These are phyloP conservation scores for Yarrowia osloensis DNA, from an alignment of 805 yeast species.

Conservation along the genomic window DNA sequence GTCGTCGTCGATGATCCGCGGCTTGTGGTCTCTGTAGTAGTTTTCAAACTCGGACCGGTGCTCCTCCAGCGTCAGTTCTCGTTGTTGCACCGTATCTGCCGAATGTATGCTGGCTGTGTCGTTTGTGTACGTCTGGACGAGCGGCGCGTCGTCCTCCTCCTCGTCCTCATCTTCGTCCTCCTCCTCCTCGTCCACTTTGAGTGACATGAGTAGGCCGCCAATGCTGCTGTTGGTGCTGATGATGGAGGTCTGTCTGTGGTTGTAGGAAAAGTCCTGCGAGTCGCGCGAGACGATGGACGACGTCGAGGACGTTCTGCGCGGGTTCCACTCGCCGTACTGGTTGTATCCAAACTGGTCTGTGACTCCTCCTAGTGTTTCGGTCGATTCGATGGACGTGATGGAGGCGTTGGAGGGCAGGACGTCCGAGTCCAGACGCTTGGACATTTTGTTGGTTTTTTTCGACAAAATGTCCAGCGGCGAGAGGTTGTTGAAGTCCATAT, in stretches of 20 bases:
- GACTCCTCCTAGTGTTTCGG: conserved; percentile 8
- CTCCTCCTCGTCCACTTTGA: conserved; percentile 28
- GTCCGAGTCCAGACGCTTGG: conserved; percentile 32
- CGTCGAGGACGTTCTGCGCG: conserved; percentile 4
- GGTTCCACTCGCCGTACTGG: conserved; percentile 29
- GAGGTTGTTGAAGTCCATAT: conserved; percentile 33
- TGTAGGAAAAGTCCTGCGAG: conserved; percentile 21
- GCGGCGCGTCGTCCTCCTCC: neutral
- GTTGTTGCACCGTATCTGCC: conserved; percentile 19
- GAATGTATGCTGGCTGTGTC: conserved; percentile 26
- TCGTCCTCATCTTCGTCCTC: conserved; percentile 20
- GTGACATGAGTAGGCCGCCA: conserved; percentile 8
- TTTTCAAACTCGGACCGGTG: conserved; percentile 29
- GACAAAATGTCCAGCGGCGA: conserved; percentile 39
- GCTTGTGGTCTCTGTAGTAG: conserved; percentile 24
- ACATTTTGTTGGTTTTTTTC: conserved; percentile 37
- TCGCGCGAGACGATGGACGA: conserved; percentile 19
- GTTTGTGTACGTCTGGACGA: conserved; percentile 1
- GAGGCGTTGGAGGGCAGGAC: conserved; percentile 22
- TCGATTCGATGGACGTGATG: conserved; percentile 18
- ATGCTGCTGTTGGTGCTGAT: conserved; percentile 26
- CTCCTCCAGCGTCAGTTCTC: conserved; percentile 28
- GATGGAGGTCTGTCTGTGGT: conserved; percentile 27
- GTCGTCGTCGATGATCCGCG: conserved; percentile 16
- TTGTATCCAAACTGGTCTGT: conserved; percentile 29